Evolutionary conservation across 2,329 filamentous ascomycete genomes (phyloP), one percentile per base, ranked within the genome.

Genomic region (Clathrospora elynae): DNA sequence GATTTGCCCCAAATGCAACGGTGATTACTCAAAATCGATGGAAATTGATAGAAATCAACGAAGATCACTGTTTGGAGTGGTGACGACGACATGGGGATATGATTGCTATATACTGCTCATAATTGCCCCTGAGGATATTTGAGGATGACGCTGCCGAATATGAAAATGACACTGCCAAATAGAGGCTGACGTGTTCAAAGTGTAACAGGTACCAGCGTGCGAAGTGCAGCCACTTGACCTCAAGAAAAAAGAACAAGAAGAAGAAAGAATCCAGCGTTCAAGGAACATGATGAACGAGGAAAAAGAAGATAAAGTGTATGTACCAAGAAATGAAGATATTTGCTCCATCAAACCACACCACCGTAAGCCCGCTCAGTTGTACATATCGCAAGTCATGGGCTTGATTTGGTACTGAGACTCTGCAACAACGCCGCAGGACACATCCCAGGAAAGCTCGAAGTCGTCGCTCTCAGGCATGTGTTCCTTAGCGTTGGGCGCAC

Each of bases 371-470:
- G 17, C 13, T 26, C 39, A 53, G 32, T 48, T 49, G 18, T 56
- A 62, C 61, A 63, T 52, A 34, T 53, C 58, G 41, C 65, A 67
- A 30, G 36, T 53, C 13, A 74, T 73, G 19, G 67, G 48, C 42
- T 67, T 63, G 17, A 78, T 62, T n/a, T 68, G 58, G 52, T 76
- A 77, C 37, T 64, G 68, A 14, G 71, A 73, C 55, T 75, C 74
- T 12, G 57, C 36, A 3, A 74, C 66, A 11, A 77, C 68, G 46
- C 58, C 58, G 23, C 58, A 62, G 17, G 42, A 42, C 12, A 60
- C 57, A 37, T 75, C 70, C 26, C 71, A 71, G 3, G 73, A 73
- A 9, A 77, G 59, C 55, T 78, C 75, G 23, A 62, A 62, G 17
- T 32, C 39, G 26, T 62, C 58, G 37, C 56, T 60, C 23, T 51